phyloP scores from a whole-genome alignment of 1,284 basidiomycete genomes.

The Pterula multifida region DNA sequence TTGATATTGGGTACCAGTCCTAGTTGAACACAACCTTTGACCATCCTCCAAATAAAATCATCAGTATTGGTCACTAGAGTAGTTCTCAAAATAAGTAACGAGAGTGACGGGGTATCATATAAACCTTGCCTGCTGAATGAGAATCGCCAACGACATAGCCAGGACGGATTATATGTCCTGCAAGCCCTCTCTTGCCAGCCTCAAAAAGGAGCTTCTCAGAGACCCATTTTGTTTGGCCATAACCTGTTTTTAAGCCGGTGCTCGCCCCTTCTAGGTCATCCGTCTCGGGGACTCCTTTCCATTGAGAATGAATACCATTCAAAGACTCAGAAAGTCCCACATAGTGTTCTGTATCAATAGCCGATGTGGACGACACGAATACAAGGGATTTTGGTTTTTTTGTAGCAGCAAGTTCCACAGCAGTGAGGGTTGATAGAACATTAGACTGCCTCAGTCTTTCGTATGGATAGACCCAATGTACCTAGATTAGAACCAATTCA shows the following conservation, averaged over 20 bases:
- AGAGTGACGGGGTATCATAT: constrained; percentile 2
- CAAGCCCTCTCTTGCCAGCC: constrained; percentile 77
- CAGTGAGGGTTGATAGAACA: constrained; percentile 81
- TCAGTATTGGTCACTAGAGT: constrained; percentile 89
- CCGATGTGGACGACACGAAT: constrained; percentile 92
- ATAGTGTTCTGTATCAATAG: constrained; percentile 87
- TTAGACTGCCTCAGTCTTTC: constrained; percentile 87
- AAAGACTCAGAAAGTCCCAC: constrained; percentile 76
- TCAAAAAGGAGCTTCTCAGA: constrained; percentile 91
- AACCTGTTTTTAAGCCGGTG: constrained; percentile 74
- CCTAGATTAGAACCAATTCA: constrained; percentile 29
- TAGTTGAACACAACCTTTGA: constrained; percentile 95
- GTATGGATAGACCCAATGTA: constrained; percentile 99
- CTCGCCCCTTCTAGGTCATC: constrained; percentile 90
- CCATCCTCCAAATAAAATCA: constrained; percentile 96
- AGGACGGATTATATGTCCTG: constrained; percentile 85
- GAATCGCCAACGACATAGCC: constrained; percentile 97
- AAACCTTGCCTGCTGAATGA: constrained; percentile 57
- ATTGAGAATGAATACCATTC: constrained; percentile 28
- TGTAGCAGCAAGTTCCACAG: constrained; percentile 68
- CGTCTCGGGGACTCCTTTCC: constrained; percentile 69
- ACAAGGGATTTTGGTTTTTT: constrained; percentile 75
- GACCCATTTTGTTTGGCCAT: constrained; percentile 98
- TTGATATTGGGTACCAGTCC: constrained; percentile 95
- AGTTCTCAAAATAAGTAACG: too few species aligned